Conservation (phyloP, 345 rosid species). For the Sapria himalayana region DNA sequence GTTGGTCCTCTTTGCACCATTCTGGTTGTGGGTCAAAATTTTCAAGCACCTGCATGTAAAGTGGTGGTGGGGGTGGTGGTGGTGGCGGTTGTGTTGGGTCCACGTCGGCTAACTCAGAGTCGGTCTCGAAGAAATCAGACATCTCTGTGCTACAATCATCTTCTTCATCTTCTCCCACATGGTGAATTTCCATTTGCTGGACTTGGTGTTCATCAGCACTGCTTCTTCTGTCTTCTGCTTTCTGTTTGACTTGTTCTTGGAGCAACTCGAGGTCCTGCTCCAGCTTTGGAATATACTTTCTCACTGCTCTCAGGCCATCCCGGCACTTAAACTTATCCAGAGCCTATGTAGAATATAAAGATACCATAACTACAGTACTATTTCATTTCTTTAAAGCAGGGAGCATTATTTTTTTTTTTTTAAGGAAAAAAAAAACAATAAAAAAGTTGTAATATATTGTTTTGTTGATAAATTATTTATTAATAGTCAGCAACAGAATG, state of each 20-base stretch:
- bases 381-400: not conserved
- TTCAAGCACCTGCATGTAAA: conserved; percentile 51
- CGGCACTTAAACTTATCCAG: conserved; percentile 74
- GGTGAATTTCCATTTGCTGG: conserved; percentile 6
- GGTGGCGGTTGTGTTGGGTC: conserved; percentile 21
- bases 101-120: conserved; percentile 35
- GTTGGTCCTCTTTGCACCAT: too few relatives aligned
- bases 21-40: conserved; percentile 49
- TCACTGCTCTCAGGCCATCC: conserved; percentile 66
- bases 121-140: conserved; percentile 73
- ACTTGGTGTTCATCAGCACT: conserved; percentile 9
- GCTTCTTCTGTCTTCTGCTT: conserved; percentile 13
- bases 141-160: conserved; percentile 26
- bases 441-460: too few relatives aligned
- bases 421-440: not conserved
- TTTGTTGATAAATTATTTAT: too few relatives aligned
- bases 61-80: conserved; percentile 27
- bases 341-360: conserved; percentile 20
- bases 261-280: conserved; percentile 67
- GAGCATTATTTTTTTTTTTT: too few relatives aligned
- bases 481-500: too few relatives aligned
- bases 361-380: too few relatives aligned
- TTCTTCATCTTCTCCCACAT: conserved; percentile 15
- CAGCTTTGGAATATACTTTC: conserved; percentile 62
- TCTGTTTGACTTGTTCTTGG: conserved; percentile 23